phyloP scores from a whole-genome alignment of 805 yeast species.

The Candida berthetii region DNA sequence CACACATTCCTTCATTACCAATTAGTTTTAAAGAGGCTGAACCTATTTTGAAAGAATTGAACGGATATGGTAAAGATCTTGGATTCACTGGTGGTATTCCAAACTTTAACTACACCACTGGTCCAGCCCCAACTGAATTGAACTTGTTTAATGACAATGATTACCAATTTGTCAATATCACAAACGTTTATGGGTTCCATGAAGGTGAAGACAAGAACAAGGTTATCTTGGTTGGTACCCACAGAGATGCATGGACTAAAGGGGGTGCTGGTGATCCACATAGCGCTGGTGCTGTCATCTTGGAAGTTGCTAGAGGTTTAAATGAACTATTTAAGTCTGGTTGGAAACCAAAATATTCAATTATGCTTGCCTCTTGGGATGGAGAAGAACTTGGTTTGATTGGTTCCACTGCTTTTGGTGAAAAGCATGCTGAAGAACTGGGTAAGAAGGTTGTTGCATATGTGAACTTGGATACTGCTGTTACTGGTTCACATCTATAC shows the following conservation, averaged over 20 bases:
- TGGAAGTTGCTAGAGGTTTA: conserved; percentile 59
- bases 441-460: conserved; percentile 56
- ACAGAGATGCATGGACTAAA: conserved; percentile 75
- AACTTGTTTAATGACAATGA: conserved; percentile 57
- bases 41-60: conserved; percentile 53
- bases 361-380: conserved; percentile 74
- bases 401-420: conserved; percentile 78
- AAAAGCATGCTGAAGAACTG: conserved; percentile 43
- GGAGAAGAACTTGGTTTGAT: conserved; percentile 74
- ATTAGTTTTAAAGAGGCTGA: conserved; percentile 56
- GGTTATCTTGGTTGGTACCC: conserved; percentile 65
- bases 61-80: conserved; percentile 49
- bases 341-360: conserved; percentile 63
- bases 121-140: conserved; percentile 41
- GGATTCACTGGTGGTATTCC: conserved; percentile 43
- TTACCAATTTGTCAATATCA: conserved; percentile 53
- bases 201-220: conserved; percentile 49
- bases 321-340: conserved; percentile 45
- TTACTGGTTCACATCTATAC: conserved; percentile 44
- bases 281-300: conserved; percentile 58
- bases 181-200: conserved; percentile 57
- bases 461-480: conserved; percentile 63
- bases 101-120: conserved; percentile 42
- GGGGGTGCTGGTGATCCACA: conserved; percentile 82
- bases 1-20: conserved; percentile 67